Evolutionary conservation across 352 stramenopile species (phyloP), one percentile per base, ranked within the genome.

Genomic region (Poterioochromonas sp.): DNA sequence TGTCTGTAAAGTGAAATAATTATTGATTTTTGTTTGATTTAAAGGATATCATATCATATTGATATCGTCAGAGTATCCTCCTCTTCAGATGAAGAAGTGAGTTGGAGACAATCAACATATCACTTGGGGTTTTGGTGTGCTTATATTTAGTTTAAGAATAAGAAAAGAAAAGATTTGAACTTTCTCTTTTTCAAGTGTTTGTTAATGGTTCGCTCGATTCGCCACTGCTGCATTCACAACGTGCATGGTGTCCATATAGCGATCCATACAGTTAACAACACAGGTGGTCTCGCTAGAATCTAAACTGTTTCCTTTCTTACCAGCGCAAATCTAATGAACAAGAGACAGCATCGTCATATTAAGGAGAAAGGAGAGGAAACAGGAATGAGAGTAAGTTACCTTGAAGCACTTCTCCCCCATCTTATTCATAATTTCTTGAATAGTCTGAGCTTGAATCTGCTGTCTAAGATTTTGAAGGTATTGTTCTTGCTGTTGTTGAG

Each of bases 161-260:
- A n/a, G n/a, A n/a, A n/a, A n/a, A n/a, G n/a, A n/a, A n/a, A n/a
- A n/a, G n/a, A n/a, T n/a, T n/a, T n/a, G n/a, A n/a, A n/a, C n/a
- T n/a, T n/a, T n/a, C n/a, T n/a, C n/a, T n/a, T n/a, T n/a, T n/a
- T n/a, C n/a, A n/a, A n/a, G n/a, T n/a, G n/a, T n/a, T n/a, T n/a
- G n/a, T n/a, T 58, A 58, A 58, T 58, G 47, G 26, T 58, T 26
- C 15, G 47, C 15, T 26, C 47, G 47, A 26, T 15, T 26, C 15
- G 47, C 15, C 15, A 58, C 47, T 58, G 62, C 15, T 71, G 73
- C 12, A 64, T 29, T 76, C 0, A 76, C 69, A 11, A 76, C 37
- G 1, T 76, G 69, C 69, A 76, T 65, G n/a, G 69, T 76, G 12
- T 76, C 69, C 69, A 76, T 65, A 43, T 76, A 76, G 11, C 69